A percentile compares a stretch with the other conserved stretches of the same genome.
Evolutionary conservation across 2,329 filamentous ascomycete genomes (phyloP).

Genomic region (Blastomyces emzantsi): DNA sequence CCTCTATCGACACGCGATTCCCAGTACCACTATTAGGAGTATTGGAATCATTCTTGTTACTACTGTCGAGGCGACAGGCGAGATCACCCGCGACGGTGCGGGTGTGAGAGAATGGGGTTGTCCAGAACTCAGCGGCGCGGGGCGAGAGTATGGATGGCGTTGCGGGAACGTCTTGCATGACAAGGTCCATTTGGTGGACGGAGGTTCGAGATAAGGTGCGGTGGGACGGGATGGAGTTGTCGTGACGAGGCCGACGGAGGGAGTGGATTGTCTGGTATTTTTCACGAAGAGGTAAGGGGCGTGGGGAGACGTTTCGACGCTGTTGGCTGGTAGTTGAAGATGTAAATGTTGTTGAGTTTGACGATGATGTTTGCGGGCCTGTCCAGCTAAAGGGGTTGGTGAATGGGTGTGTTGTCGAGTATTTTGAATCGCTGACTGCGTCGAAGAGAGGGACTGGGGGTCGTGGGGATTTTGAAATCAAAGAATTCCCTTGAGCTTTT

Average conservation of each 20-base stretch:
- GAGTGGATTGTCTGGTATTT: slow-evolving; percentile 23
- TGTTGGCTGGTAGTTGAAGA: slow-evolving; percentile 13
- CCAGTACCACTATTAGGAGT: slow-evolving; percentile 7
- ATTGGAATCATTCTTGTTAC: not conserved
- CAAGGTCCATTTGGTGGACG: slow-evolving; percentile 26
- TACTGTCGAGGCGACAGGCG: slow-evolving; percentile 11
- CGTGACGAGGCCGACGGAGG: slow-evolving; percentile 12
- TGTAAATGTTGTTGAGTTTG: slow-evolving; percentile 9
- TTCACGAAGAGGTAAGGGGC: slow-evolving; percentile 33
- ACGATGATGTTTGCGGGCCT: slow-evolving; percentile 12
- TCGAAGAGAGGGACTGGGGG: slow-evolving; percentile 7
- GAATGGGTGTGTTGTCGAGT: slow-evolving; percentile 11
- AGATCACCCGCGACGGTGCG: slow-evolving; percentile 29
- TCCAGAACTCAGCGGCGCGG: slow-evolving; percentile 36
- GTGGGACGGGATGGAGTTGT: slow-evolving; percentile 4
- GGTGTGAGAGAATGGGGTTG: slow-evolving; percentile 27
- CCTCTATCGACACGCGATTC: slow-evolving; percentile 18
- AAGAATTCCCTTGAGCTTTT: not conserved
- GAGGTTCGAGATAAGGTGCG: slow-evolving; percentile 17
- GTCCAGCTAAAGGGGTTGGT: slow-evolving; percentile 14
- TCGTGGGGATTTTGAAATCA: slow-evolving; percentile 2
- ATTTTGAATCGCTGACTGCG: not conserved
- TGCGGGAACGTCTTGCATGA: slow-evolving; percentile 31
- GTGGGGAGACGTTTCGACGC: slow-evolving; percentile 28
- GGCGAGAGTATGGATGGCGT: slow-evolving; percentile 38